phyloP scores from a whole-genome alignment of 2,329 filamentous ascomycete genomes.

The Fusarium miscanthi region DNA sequence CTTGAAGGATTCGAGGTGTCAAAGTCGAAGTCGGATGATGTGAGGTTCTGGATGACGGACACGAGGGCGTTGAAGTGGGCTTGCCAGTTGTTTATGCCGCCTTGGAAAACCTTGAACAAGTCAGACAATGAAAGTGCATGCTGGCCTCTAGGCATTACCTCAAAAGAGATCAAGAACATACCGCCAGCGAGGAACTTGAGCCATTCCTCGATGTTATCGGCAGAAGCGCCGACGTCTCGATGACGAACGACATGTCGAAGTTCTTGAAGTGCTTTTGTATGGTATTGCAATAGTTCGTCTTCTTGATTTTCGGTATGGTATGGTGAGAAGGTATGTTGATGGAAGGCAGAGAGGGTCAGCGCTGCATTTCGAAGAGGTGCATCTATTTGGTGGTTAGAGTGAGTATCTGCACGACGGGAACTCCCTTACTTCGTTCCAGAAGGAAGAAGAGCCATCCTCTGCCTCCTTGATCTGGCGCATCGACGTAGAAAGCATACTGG shows the following conservation, averaged over 20 bases:
- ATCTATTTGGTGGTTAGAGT: conserved; percentile 6
- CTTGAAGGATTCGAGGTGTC: not conserved
- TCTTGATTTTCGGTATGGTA: conserved; percentile 34
- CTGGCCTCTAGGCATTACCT: conserved; percentile 18
- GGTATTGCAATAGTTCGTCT: conserved; percentile 38
- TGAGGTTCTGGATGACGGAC: conserved; percentile 15
- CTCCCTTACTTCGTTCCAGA: not conserved
- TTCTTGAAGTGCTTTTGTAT: conserved; percentile 44
- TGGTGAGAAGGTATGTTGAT: conserved; percentile 39
- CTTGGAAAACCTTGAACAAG: conserved; percentile 24
- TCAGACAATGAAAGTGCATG: too few relatives aligned
- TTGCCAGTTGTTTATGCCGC: conserved; percentile 35
- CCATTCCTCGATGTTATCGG: conserved; percentile 30
- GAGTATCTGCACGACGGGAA: fast-evolving
- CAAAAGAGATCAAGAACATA: conserved; percentile 43
- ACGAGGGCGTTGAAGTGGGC: conserved; percentile 35
- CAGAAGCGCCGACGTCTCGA: conserved; percentile 13
- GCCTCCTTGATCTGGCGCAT: conserved; percentile 42
- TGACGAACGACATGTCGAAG: conserved; percentile 35
- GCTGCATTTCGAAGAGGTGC: conserved; percentile 42
- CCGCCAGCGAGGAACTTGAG: conserved; percentile 45
- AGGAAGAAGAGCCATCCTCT: conserved; percentile 46
- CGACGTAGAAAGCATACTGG: conserved; percentile 43
- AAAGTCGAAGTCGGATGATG: conserved; percentile 1
- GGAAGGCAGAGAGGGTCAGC: conserved; percentile 43